Evolutionary conservation across 2,329 filamentous ascomycete genomes (phyloP), one percentile per base, ranked within the genome.

Genomic region (Pseudopithomyces maydicus): DNA sequence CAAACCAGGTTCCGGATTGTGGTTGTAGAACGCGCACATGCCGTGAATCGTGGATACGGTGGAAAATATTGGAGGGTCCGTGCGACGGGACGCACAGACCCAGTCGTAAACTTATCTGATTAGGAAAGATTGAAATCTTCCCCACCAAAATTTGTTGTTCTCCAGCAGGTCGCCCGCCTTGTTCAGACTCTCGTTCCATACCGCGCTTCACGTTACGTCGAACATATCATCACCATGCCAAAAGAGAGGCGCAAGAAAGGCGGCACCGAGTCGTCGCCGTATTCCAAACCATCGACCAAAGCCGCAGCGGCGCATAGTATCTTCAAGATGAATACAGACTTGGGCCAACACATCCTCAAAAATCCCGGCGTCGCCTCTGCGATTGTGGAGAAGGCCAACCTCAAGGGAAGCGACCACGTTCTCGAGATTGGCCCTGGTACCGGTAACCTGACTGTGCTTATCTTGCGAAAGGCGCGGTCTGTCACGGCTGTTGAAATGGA

Each of bases 291-390:
- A 3, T 74, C 77, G 3, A 62, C 70, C 51, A 85, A 85, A 74
- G 71, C 80, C 20, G 76, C 78, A 38, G 78, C 80, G 6, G 81
- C 81, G 41, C 92, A 96, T 80, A 93, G 91, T 69, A 91, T 97
- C 77, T 98, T 98, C 86, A 96, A 96, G 76, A 96, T 97, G 87
- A 97, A 96, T 82, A 95, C 90, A 67, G 86, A 94, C 75, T 86
- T 95, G 64, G 92, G 94, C 68, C 88, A 90, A 73, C 92, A 98
- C 77, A 95, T 99, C 20, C 84, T 98, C 64, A 97, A 97, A 77
- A 96, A 96, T 76, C 91, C 91, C 1, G 90, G 90, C 69, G 90
- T 96, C 47, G 90, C 90, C 4, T 88, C 90, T 72, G 88, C 88
- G 50, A 94, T 95, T 66, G 90, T 94, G 32, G 83, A 90, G 66